A percentile compares a stretch with the other conserved stretches of the same genome.
Conservation (phyloP, 352 stramenopile genomes). For the Phytophthora tentaculata region DNA sequence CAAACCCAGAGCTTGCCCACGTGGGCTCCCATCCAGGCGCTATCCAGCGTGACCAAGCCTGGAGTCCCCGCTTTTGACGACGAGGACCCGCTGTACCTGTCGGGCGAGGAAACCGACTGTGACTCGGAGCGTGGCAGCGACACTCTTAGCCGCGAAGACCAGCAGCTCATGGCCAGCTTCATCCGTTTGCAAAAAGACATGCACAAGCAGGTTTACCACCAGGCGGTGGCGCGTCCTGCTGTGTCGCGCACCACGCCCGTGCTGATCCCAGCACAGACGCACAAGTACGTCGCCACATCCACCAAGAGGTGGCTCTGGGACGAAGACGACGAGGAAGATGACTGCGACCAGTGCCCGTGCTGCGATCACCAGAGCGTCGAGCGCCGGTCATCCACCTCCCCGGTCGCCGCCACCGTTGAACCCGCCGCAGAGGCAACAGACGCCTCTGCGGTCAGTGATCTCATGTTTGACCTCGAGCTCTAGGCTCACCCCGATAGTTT, state of each 20-base stretch:
- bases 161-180: constrained; percentile 57
- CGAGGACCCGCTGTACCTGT: constrained; percentile 48
- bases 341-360: constrained; percentile 46
- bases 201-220: constrained; percentile 21
- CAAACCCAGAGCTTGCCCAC: constrained; percentile 52
- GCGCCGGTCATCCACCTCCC: background rate
- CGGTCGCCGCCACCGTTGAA: background rate
- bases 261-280: constrained; percentile 47
- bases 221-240: constrained; percentile 7
- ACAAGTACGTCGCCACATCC: constrained; percentile 46
- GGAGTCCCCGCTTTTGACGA: constrained; percentile 28
- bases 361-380: constrained; percentile 39
- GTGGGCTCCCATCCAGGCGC: constrained; percentile 23
- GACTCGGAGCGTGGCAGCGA: constrained; percentile 63
- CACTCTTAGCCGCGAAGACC: constrained; percentile 52
- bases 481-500: constrained; percentile 37
- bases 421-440: background rate
- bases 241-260: constrained; percentile 34
- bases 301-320: constrained; percentile 49
- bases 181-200: constrained; percentile 34
- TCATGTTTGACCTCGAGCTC: constrained; percentile 79
- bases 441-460: constrained; percentile 37
- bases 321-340: constrained; percentile 51
- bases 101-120: constrained; percentile 73
- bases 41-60: constrained; percentile 6